Conservation (phyloP, 192 early-diverging fungal species). For the Anaeromyces robustus region DNA sequence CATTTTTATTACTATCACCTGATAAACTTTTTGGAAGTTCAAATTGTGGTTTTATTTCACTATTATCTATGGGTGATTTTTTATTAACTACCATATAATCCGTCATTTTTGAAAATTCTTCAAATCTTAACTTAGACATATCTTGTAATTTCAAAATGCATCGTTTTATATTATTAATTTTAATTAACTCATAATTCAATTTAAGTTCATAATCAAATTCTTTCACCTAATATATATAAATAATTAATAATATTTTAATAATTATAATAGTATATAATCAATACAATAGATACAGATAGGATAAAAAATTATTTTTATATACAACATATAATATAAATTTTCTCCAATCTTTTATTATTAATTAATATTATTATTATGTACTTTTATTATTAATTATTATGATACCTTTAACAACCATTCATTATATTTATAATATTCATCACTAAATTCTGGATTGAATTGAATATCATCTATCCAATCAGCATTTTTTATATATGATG, state of each 20-base stretch:
- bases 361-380: too few species aligned
- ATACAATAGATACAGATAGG: too few species aligned
- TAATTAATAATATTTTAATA: too few species aligned
- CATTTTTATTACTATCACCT: background rate
- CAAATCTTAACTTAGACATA: background rate
- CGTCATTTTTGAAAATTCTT: background rate
- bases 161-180: background rate
- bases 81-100: background rate
- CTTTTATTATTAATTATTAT: background rate
- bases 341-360: too few species aligned
- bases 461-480: background rate
- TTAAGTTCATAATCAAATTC: background rate
- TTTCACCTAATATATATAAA: background rate
- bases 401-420: background rate
- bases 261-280: too few species aligned
- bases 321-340: too few species aligned
- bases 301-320: too few species aligned
- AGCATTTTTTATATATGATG: background rate
- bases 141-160: background rate
- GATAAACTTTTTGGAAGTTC: background rate
- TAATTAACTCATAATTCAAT: background rate
- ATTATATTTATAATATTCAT: background rate
- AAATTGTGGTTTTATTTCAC: background rate
- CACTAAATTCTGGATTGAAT: background rate
- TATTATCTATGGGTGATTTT: background rate